Evolutionary conservation across 805 yeast genomes (phyloP), one percentile per base, ranked within the genome.

Genomic region (Suhomyces tanzawaensis): DNA sequence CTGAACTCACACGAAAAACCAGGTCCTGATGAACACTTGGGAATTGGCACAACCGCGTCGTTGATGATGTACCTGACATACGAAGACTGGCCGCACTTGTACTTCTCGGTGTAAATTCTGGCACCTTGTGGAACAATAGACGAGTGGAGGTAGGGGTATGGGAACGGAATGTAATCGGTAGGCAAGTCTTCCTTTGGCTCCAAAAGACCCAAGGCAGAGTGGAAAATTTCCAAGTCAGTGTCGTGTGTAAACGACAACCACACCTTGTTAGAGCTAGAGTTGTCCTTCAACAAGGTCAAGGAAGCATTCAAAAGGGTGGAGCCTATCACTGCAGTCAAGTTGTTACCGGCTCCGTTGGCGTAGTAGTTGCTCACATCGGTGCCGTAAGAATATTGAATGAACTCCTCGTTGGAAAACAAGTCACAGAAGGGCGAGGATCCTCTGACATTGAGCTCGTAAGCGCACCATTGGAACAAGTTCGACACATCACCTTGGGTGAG

Each of bases 171-270:
- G 34, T 63, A 61, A 43, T 67, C 68, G 4, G 72, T 55, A 3
- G 80, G 71, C 28, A 78, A 66, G 28, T 67, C 64, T 3, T 59
- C 48, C 15, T 54, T 63, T 7, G 75, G 66, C 45, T 67, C 64
- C 40, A 72, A 43, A 45, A 85, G 55, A 6, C 87, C 89, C 33
- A 85, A 60, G 2, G 91, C 85, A 19, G 85, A 66, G 49, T 81
- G 63, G 48, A 72, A 79, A 29, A 81, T 66, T 45, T 79, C 66
- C 29, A 85, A 59, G 45, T 82, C 83, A 26, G 82, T 74, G 55
- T 87, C 95, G 53, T 87, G 95, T 12, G 86, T 71, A 65, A 85
- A 82, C 47, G 79, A 82, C 47, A 84, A 68, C 69, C 82, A 81
- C 32, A 84, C 66, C 39, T 74, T 81, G 42, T 71, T 73, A 7